These are phyloP conservation scores for Trichophyton mentagrophytes DNA, from an alignment of 2,329 filamentous ascomycete genomes.

Conservation along the genomic window DNA sequence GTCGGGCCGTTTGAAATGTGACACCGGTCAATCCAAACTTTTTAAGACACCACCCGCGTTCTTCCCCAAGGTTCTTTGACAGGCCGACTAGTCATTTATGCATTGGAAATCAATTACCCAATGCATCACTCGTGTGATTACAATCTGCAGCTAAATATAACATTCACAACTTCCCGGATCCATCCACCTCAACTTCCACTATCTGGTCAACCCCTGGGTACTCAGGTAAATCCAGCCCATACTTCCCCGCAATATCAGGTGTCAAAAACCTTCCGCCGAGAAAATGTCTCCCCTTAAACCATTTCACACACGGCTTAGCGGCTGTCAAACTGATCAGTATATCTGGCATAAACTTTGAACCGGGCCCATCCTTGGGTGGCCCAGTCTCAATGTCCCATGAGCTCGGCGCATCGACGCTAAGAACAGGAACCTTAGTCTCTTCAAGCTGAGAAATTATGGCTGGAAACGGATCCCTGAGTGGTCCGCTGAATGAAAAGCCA, in stretches of 20 bases:
- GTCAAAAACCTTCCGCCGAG: slow-evolving; percentile 82
- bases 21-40: neutral
- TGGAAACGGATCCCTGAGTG: slow-evolving; percentile 85
- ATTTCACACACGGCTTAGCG: slow-evolving; percentile 76
- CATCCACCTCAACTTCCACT: slow-evolving; percentile 52
- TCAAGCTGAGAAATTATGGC: slow-evolving; percentile 66
- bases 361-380: slow-evolving; percentile 63
- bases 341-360: slow-evolving; percentile 65
- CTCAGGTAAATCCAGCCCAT: slow-evolving; percentile 65
- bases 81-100: neutral
- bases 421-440: slow-evolving; percentile 59
- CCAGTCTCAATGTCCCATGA: slow-evolving; percentile 89
- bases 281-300: slow-evolving; percentile 76
- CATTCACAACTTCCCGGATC: slow-evolving; percentile 23
- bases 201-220: slow-evolving; percentile 85
- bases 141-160: neutral
- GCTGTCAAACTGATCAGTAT: slow-evolving; percentile 81
- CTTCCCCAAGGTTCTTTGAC: neutral
- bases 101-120: neutral
- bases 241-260: slow-evolving; percentile 66
- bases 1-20: neutral
- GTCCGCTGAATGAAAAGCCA: slow-evolving; percentile 84
- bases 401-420: slow-evolving; percentile 83
- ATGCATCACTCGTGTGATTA: neutral
- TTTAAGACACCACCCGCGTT: neutral